phyloP scores from a whole-genome alignment of 257 asterid genomes.

The Capsicum baccatum region DNA sequence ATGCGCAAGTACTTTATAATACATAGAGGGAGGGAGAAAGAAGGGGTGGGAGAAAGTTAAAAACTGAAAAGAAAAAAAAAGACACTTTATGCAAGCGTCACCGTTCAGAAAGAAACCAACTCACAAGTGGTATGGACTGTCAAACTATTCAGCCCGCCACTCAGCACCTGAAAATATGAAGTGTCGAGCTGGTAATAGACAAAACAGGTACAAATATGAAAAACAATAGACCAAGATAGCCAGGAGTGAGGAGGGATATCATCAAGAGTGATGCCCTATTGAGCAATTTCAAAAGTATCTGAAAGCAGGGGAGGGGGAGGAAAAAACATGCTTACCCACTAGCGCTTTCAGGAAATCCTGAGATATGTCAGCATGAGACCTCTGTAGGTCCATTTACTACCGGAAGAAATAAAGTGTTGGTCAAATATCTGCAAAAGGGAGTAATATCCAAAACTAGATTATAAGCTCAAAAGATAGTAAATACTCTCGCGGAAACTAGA shows the following conservation, averaged over 20 bases:
- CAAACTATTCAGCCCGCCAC: slow-evolving; percentile 87
- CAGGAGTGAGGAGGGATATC: neutral
- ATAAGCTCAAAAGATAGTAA: neutral
- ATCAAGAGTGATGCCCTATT: neutral
- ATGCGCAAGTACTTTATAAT: neutral
- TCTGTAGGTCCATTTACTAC: slow-evolving; percentile 92
- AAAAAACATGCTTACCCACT: slow-evolving; percentile 55
- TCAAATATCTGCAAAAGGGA: slow-evolving; percentile 67
- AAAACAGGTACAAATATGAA: neutral
- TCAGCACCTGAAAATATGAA: slow-evolving; percentile 64
- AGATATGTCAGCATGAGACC: slow-evolving; percentile 74
- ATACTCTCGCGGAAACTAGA: neutral
- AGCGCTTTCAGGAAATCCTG: slow-evolving; percentile 65
- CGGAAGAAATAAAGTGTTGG: slow-evolving; percentile 86
- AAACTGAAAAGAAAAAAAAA: neutral
- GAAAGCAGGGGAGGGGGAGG: neutral
- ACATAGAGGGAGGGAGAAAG: neutral
- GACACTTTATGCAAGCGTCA: slow-evolving; percentile 43
- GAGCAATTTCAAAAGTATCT: neutral
- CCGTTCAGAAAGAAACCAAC: slow-evolving; percentile 81
- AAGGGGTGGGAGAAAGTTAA: neutral
- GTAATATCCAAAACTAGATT: neutral
- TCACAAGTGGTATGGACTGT: slow-evolving; percentile 70
- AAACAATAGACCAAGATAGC: neutral
- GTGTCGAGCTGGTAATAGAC: slow-evolving; percentile 29